phyloP scores from a whole-genome alignment of 345 rosid genomes.

The Sonneratia alba region DNA sequence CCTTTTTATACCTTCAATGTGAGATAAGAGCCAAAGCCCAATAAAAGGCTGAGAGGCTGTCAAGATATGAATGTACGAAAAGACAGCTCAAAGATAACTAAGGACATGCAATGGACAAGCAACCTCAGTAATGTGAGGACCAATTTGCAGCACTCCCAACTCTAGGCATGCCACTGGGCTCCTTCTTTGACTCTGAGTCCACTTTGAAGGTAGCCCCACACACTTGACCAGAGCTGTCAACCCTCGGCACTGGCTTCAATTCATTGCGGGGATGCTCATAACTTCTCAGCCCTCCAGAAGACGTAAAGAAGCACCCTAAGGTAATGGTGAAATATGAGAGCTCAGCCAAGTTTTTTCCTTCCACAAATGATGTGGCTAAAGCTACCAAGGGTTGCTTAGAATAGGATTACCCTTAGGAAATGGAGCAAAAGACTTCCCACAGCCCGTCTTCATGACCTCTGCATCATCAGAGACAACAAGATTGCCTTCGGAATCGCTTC shows the following conservation, averaged over 20 bases:
- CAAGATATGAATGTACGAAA: constrained; percentile 1
- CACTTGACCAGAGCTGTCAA: constrained; percentile 80
- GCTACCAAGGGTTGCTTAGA: not conserved
- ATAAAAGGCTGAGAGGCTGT: constrained; percentile 7
- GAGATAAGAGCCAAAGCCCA: constrained; percentile 3
- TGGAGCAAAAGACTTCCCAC: constrained; percentile 92
- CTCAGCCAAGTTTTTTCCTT: not conserved
- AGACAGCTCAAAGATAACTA: not conserved
- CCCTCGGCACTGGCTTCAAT: constrained; percentile 85
- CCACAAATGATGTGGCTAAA: not conserved
- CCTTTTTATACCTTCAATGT: not conserved
- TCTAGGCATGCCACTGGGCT: constrained; percentile 59
- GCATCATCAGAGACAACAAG: constrained; percentile 67
- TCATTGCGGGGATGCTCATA: constrained; percentile 80
- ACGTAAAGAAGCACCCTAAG: constrained; percentile 85
- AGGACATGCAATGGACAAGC: constrained; percentile 9
- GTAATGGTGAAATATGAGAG: constrained; percentile 7
- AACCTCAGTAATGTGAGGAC: constrained; percentile 55
- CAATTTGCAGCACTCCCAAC: constrained; percentile 90
- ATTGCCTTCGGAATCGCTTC: constrained; percentile 73
- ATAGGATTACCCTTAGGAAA: constrained; percentile 71
- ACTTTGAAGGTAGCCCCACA: constrained; percentile 76
- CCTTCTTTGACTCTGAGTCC: constrained; percentile 69
- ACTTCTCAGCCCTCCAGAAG: constrained; percentile 91
- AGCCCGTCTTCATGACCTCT: constrained; percentile 61